Evolutionary conservation across 805 yeast genomes (phyloP), one percentile per base, ranked within the genome.

Genomic region (Sungouiozyma ichnusensis): DNA sequence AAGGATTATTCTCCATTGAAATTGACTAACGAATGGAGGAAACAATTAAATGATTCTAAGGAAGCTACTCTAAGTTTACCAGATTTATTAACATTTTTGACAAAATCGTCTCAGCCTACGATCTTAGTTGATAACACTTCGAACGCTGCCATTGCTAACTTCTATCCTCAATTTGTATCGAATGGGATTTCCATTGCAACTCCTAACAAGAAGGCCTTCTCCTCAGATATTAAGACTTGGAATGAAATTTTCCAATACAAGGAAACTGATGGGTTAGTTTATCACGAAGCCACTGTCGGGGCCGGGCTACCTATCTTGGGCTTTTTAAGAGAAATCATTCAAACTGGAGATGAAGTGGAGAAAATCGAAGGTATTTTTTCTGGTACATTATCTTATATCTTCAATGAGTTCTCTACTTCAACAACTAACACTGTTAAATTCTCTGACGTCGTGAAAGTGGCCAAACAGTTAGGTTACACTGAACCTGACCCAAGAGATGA

Each of bases 401-500:
- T 92, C 73, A 92, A 92, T 67, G 88, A 84, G 60, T 92, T 79
- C 64, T 85, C 96, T 35, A 76, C 94, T 37, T 66, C 78, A 41
- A 71, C 69, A 46, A 68, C 79, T 37, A 68, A 73, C 38, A 70
- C 74, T 39, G 73, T 77, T 46, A 84, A 82, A 60, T 92, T 88
- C 63, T 86, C 97, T 19, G 95, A 87, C 42, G 80, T 92, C 39
- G 97, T 92, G 44, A 71, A 74, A 48, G 78, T 79, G 38, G 98
- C 99, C 41, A 90, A 90, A 67, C 66, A 79, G 40, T 71, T 86
- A 50, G 99, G 99, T 40, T 92, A 86, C 74, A 90, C 97, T 35
- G 98, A 92, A 68, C 99, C 99, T 39, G 99, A 92, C 64, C 98
- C 99, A 65, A 81, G 99, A 68, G 99, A 92, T 64, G 99, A 92